Base-by-base conservation (phyloP, 495 filamentous ascomycete genomes). In the Talaromyces proteolyticus region DNA sequence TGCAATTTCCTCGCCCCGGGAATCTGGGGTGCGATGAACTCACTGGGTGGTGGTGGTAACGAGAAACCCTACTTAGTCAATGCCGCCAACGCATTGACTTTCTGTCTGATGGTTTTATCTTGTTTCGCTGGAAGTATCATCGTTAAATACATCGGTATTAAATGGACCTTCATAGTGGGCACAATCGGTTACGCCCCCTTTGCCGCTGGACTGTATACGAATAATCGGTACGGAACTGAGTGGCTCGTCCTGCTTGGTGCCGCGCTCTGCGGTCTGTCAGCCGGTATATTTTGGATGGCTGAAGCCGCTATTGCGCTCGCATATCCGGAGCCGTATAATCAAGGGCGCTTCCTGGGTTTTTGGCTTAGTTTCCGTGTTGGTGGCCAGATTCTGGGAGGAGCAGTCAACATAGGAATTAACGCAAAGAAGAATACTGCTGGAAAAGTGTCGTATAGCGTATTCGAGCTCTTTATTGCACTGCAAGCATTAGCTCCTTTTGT, bases 21-120 rank as follows among this genome's bases (percentile, higher is more conserved):
- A 0, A 77, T 86, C 53, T 86, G 83, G 83, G 74, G 73, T 21
- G 84, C 83, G 11, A 86, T 86, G 79, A 86, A 86, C 62, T 79
- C 76, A 0, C 73, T 86, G 14, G 83, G 84, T 26, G 84, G 82
- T 16, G 84, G 84, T 36, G 83, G 83, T 4, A 70, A 75, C 24
- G 72, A 79, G 49, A 69, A 63, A n/a, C 84, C 84, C 6, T 76
- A 81, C 49, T 73, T 87, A 11, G 78, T 87, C 49, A 85, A 86
- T 56, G 73, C 75, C n/a, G 83, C 80, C n/a, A 86, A 86, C 58
- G 78, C 81, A 0, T 60, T 86, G 4, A 84, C 79, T 0, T 86
- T 86, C 57, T 74, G 75, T n/a, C 71, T 85, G 1, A 85, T 86
- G 81, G 75, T 82, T 0, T 53, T 86, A 0, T 80, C 76, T 0